These are phyloP conservation scores for Aegilops speltoides DNA, from an alignment of 176 grass and related monocot genomes.

Conservation along the genomic window DNA sequence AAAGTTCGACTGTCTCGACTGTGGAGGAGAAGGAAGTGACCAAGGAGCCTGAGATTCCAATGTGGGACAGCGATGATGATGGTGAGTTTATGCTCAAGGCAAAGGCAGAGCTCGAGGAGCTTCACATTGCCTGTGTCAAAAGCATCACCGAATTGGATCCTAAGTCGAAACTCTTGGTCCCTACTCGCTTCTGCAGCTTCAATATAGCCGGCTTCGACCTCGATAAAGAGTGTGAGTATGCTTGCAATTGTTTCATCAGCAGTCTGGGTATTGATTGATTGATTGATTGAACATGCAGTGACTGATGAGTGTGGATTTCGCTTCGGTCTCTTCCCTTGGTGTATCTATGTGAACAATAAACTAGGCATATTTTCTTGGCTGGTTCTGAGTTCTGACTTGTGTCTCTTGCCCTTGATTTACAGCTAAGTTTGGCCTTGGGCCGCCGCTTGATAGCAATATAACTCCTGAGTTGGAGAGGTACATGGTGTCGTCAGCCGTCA, in stretches of 20 bases:
- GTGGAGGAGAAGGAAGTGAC: not conserved
- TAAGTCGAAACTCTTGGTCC: not conserved
- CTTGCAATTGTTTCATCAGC: not conserved
- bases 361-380: too few species aligned
- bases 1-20: not conserved
- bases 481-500: too few species aligned
- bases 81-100: not conserved
- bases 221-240: not conserved
- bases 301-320: too few species aligned
- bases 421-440: not conserved
- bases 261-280: too few species aligned
- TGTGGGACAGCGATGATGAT: not conserved
- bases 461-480: not conserved
- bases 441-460: not conserved
- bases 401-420: not conserved
- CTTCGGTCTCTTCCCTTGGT: too few species aligned
- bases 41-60: not conserved
- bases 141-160: not conserved
- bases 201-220: not conserved
- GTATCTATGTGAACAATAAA: too few species aligned
- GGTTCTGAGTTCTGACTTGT: not conserved
- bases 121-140: not conserved
- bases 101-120: not conserved
- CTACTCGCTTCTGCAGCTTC: not conserved
- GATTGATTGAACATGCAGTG: too few species aligned